phyloP scores from a whole-genome alignment of 1,139 yeast genomes.

The Scheffersomyces stambukii region DNA sequence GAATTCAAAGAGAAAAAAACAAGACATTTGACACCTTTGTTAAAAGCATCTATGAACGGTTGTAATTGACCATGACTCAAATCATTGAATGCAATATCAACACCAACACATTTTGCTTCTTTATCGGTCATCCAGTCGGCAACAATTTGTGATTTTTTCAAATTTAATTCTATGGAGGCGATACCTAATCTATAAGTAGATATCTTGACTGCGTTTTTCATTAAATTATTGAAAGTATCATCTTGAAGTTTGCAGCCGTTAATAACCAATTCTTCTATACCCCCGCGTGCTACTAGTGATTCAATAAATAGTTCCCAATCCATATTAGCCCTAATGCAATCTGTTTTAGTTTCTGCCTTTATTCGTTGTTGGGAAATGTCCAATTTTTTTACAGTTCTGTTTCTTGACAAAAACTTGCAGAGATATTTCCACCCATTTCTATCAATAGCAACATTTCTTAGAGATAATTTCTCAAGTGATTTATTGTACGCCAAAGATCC shows the following conservation, averaged over 20 bases:
- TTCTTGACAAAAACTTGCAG: slow-evolving; percentile 65
- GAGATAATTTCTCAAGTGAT: slow-evolving; percentile 63
- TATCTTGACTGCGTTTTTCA: slow-evolving; percentile 49
- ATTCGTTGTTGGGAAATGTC: slow-evolving; percentile 79
- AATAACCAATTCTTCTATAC: slow-evolving; percentile 76
- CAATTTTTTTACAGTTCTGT: slow-evolving; percentile 56
- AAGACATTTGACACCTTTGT: slow-evolving; percentile 35
- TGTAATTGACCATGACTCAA: slow-evolving; percentile 51
- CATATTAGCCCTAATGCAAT: slow-evolving; percentile 56
- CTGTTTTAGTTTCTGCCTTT: slow-evolving; percentile 44
- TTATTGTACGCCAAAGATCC: slow-evolving; percentile 57
- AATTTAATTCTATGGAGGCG: slow-evolving; percentile 64
- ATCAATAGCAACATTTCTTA: slow-evolving; percentile 76
- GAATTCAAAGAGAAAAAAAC: slow-evolving; percentile 70
- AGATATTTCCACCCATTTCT: slow-evolving; percentile 67
- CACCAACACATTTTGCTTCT: slow-evolving; percentile 62
- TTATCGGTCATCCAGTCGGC: slow-evolving; percentile 60
- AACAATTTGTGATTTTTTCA: slow-evolving; percentile 51
- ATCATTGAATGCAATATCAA: slow-evolving; percentile 83
- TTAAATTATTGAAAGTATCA: slow-evolving; percentile 45
- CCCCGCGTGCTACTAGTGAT: slow-evolving; percentile 57
- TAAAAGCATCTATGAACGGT: slow-evolving; percentile 45
- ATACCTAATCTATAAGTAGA: slow-evolving; percentile 71
- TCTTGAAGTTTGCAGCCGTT: slow-evolving; percentile 72
- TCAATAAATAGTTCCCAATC: slow-evolving; percentile 72